These are phyloP conservation scores for Pichia exigua DNA, from an alignment of 805 yeast species.

Conservation along the genomic window DNA sequence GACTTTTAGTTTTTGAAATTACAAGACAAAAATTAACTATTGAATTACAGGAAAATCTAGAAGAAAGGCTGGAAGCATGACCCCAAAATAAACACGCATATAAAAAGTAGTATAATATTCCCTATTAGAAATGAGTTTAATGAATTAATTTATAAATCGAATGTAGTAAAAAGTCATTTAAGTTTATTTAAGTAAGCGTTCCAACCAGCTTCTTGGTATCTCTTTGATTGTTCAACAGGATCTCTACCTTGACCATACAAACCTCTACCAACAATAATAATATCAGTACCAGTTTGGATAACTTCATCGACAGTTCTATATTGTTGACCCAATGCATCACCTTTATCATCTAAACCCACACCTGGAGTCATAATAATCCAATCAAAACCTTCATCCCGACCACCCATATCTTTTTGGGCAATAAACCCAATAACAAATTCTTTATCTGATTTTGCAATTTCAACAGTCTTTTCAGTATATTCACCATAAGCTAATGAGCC, in stretches of 20 bases:
- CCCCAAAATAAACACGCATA: background rate
- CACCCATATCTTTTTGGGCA: conserved; percentile 86
- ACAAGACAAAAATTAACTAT: conserved; percentile 42
- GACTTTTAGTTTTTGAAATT: conserved; percentile 76
- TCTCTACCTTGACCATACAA: conserved; percentile 91
- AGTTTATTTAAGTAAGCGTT: conserved; percentile 58
- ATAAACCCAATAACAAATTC: conserved; percentile 94
- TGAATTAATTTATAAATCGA: background rate
- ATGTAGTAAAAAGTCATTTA: conserved; percentile 2
- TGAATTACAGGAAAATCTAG: conserved; percentile 19
- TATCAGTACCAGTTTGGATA: conserved; percentile 77
- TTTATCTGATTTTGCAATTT: conserved; percentile 73
- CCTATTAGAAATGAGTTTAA: background rate
- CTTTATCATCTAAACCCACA: conserved; percentile 94
- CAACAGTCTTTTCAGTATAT: conserved; percentile 81
- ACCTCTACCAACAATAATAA: conserved; percentile 98
- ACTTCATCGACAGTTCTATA: conserved; percentile 89
- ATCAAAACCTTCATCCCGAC: conserved; percentile 77
- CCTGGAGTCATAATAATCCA: conserved; percentile 99
- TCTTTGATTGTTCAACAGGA: conserved; percentile 75
- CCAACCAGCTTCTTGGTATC: conserved; percentile 96
- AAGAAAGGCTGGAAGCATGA: conserved; percentile 6
- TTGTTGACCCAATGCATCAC: conserved; percentile 94
- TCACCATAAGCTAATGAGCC: conserved; percentile 92
- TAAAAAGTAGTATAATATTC: background rate